phyloP scores from a whole-genome alignment of 257 asterid species.

The Leonotis leonurus region DNA sequence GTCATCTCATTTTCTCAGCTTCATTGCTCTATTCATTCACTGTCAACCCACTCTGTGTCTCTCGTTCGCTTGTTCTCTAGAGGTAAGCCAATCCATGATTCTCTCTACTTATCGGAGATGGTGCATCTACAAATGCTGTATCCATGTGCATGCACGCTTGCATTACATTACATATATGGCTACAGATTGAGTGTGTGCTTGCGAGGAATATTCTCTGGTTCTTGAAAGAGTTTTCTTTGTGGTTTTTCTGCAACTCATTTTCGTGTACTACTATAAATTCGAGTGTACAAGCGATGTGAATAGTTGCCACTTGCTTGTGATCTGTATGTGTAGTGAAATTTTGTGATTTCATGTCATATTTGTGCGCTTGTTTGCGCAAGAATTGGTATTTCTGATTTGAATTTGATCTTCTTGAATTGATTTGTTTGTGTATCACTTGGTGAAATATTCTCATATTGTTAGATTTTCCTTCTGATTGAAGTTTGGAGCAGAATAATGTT shows the following conservation, averaged over 20 bases:
- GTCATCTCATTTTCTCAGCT: neutral
- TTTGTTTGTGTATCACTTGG: neutral
- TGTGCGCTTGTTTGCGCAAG: neutral
- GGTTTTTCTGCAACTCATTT: neutral
- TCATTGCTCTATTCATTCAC: conserved; percentile 8
- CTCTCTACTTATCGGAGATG: conserved; percentile 9
- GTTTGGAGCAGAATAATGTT: conserved; percentile 25
- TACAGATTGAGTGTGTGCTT: neutral
- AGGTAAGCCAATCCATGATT: conserved; percentile 10
- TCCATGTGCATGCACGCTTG: conserved; percentile 3
- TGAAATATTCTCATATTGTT: conserved; percentile 1
- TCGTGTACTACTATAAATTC: neutral
- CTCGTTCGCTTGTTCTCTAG: neutral
- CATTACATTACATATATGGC: neutral
- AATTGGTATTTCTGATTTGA: neutral
- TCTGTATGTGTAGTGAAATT: neutral
- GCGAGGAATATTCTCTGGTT: conserved; percentile 1
- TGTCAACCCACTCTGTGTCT: conserved; percentile 12
- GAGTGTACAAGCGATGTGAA: neutral
- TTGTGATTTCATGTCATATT: neutral
- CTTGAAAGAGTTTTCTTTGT: neutral
- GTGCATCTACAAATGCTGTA: neutral
- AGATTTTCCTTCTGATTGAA: conserved; percentile 27
- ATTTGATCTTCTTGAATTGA: neutral
- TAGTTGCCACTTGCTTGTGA: too few species aligned